Evolutionary conservation across 1,284 basidiomycete species (phyloP).

Genomic region (Paramarasmius palmivorus): DNA sequence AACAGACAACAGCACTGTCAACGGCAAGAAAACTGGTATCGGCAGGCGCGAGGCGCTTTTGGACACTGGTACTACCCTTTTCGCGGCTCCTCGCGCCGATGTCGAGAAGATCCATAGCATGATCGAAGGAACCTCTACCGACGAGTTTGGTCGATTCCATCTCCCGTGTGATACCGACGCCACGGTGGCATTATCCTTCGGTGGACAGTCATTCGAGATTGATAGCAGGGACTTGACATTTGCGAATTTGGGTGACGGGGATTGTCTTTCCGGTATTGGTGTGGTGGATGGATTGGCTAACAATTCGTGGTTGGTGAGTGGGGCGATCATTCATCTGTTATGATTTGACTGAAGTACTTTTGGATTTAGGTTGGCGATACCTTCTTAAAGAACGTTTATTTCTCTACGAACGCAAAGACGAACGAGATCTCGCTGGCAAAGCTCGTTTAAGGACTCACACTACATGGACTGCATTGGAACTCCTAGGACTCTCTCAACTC

Average conservation of each 20-base stretch:
- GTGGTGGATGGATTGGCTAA: constrained; percentile 49
- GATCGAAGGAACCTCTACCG: constrained; percentile 53
- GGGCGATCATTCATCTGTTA: neutral
- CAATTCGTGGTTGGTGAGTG: constrained; percentile 58
- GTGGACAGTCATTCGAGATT: constrained; percentile 53
- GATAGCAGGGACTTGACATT: constrained; percentile 59
- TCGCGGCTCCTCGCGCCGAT: constrained; percentile 46
- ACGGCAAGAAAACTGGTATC: constrained; percentile 44
- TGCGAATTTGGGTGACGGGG: constrained; percentile 55
- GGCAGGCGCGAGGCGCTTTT: constrained; percentile 54
- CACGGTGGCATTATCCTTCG: constrained; percentile 58
- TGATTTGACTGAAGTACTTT: neutral
- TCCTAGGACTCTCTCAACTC: too few relatives aligned
- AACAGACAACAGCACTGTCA: constrained; percentile 48
- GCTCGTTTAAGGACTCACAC: neutral
- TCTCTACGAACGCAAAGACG: constrained; percentile 8
- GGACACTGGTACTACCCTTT: constrained; percentile 61
- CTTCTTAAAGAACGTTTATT: constrained; percentile 14
- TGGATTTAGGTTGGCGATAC: constrained; percentile 4
- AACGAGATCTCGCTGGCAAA: constrained; percentile 8
- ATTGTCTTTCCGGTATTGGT: constrained; percentile 62
- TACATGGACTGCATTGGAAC: too few relatives aligned
- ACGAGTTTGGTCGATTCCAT: constrained; percentile 54
- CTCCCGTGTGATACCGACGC: constrained; percentile 65
- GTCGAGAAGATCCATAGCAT: constrained; percentile 42